These are phyloP conservation scores for Plenodomus lindquistii DNA, from an alignment of 2,329 filamentous ascomycete species.

Conservation along the genomic window DNA sequence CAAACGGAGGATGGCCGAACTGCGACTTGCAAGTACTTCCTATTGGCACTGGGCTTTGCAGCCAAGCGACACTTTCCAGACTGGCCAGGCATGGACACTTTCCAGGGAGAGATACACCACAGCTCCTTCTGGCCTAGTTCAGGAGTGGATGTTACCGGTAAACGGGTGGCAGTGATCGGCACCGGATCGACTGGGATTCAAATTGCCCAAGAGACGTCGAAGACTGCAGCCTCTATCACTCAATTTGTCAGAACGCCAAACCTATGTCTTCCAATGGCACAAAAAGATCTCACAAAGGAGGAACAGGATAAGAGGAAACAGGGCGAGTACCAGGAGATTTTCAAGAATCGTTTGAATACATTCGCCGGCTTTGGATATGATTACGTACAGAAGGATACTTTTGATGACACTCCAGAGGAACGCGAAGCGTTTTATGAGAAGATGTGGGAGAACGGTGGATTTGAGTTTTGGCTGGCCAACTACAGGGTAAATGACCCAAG, in stretches of 20 bases:
- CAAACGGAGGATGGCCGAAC: slow-evolving; percentile 57
- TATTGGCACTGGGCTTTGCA: slow-evolving; percentile 61
- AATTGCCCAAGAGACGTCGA: slow-evolving; percentile 63
- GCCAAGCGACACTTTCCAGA: slow-evolving; percentile 65
- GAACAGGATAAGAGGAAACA: slow-evolving; percentile 55
- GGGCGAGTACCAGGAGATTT: slow-evolving; percentile 52
- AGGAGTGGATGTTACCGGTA: slow-evolving; percentile 60
- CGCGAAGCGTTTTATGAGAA: slow-evolving; percentile 50
- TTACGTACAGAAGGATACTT: slow-evolving; percentile 58
- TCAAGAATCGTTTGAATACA: slow-evolving; percentile 55
- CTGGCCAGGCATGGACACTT: slow-evolving; percentile 63
- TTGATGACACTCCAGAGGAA: slow-evolving; percentile 49
- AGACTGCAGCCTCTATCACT: slow-evolving; percentile 54
- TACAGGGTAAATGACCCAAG: slow-evolving; percentile 28
- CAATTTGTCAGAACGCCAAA: slow-evolving; percentile 73
- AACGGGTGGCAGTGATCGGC: slow-evolving; percentile 65
- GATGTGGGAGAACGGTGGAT: slow-evolving; percentile 46
- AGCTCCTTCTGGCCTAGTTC: slow-evolving; percentile 64
- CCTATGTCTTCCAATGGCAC: slow-evolving; percentile 64
- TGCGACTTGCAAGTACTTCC: slow-evolving; percentile 56
- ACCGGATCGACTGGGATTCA: slow-evolving; percentile 69
- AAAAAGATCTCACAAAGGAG: slow-evolving; percentile 51
- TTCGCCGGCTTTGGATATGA: slow-evolving; percentile 66
- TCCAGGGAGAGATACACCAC: slow-evolving; percentile 63
- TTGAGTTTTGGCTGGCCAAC: slow-evolving; percentile 49